Conservation (phyloP, 2,329 filamentous ascomycete genomes). For the Venturia nashicola region DNA sequence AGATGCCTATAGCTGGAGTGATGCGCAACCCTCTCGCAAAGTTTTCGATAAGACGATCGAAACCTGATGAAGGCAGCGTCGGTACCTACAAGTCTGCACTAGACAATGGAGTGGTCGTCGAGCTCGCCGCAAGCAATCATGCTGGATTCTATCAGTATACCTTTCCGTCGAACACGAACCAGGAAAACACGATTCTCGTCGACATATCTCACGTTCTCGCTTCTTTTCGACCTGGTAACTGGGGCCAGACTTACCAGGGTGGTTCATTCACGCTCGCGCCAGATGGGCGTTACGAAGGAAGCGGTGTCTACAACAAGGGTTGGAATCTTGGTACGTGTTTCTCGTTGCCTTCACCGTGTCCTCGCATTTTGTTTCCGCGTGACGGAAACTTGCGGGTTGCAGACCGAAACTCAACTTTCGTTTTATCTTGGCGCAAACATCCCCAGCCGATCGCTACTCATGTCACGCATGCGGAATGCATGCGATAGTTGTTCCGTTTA, state of each 20-base stretch:
- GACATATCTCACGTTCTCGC: slow-evolving; percentile 54
- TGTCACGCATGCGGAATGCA: not conserved
- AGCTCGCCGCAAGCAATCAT: slow-evolving; percentile 44
- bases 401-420: not conserved
- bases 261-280: slow-evolving; percentile 42
- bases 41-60: slow-evolving; percentile 39
- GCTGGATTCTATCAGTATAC: slow-evolving; percentile 48
- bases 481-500: not conserved
- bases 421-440: not conserved
- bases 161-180: slow-evolving; percentile 33
- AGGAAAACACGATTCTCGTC: slow-evolving; percentile 38
- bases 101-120: slow-evolving; percentile 41
- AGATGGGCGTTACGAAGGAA: slow-evolving; percentile 45
- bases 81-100: slow-evolving; percentile 49
- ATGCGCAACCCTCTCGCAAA: slow-evolving; percentile 39
- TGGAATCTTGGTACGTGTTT: slow-evolving; percentile 41
- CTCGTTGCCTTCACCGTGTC: not conserved
- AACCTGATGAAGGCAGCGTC: slow-evolving; percentile 41
- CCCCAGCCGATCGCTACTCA: not conserved
- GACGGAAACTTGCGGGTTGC: not conserved
- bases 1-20: slow-evolving; percentile 21
- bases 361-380: not conserved
- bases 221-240: slow-evolving; percentile 46
- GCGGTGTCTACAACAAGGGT: slow-evolving; percentile 52
- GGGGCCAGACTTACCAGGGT: slow-evolving; percentile 51